Evolutionary conservation across 192 early-diverging fungal species (phyloP), one percentile per base, ranked within the genome.

Genomic region (Mortierella alpina): DNA sequence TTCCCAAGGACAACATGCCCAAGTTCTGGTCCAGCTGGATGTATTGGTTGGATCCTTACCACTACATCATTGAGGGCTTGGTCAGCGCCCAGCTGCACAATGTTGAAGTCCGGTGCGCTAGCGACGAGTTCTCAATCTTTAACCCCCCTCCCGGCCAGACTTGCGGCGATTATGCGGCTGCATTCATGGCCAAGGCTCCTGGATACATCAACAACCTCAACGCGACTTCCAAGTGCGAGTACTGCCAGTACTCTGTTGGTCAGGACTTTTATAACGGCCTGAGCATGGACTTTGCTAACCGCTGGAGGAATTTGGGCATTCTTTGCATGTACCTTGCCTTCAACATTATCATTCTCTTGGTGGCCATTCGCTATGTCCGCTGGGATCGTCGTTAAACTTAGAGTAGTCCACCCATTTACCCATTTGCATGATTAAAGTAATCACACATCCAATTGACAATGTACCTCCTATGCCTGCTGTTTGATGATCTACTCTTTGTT

Each of bases 241-340:
- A 91, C 77, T 95, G 92, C 71, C 71, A 83, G 5, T 91, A 86
- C 65, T 73, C 61, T 15, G 71, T 75, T 15, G 91, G 90, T 17
- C 82, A 92, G 39, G 87, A 93, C 41, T 92, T 87, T 68, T 91
- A 84, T 17, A 18, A 44, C 0, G 77, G 63, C 44, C 90, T 92
- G 87, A 59, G 56, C 51, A 89, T 82, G 64, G 82, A 31, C 31
- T 76, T 69, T 64, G 53, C 17, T 18, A 60, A 93, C 72, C 86
- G 87, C 45, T 95, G 91, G 91, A 89, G 91, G 72, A 92, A 93
- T 76, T 85, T 90, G 75, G 89, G 89, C 22, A 90, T 93, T 41
- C 47, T 95, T 15, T 66, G 86, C 39, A 74, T 73, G 1, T 93
- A 88, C 70, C 77, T 82, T 12, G 67, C 42, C 4, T 92, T 92